A percentile compares a stretch with the other conserved stretches of the same genome.
These are phyloP conservation scores for Penicillium sp. DNA, from an alignment of 2,329 filamentous ascomycete species.

Conservation along the genomic window DNA sequence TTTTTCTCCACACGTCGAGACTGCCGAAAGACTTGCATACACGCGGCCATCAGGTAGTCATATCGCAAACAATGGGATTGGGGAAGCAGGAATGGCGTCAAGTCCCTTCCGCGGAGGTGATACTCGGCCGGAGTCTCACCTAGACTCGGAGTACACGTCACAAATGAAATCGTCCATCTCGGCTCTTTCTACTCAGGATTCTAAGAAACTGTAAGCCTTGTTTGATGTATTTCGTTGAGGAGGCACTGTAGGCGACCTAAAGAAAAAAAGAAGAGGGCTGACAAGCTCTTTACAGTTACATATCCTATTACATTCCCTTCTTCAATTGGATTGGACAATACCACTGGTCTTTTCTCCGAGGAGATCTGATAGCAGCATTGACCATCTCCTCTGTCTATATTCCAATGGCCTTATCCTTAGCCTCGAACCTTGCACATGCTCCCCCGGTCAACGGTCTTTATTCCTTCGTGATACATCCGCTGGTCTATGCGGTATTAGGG, in stretches of 20 bases:
- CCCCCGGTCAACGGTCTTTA: conserved; percentile 94
- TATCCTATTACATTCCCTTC: conserved; percentile 90
- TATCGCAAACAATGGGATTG: conserved; percentile 34
- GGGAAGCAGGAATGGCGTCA: conserved; percentile 18
- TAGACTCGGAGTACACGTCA: conserved; percentile 64
- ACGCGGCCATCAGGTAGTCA: conserved; percentile 28
- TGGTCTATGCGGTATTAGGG: conserved; percentile 87
- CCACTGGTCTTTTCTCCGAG: conserved; percentile 73
- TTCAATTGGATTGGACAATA: conserved; percentile 91
- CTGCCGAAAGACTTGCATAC: conserved; percentile 52
- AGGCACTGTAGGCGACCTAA: conserved; percentile 1
- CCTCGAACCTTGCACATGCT: conserved; percentile 87
- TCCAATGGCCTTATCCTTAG: conserved; percentile 91
- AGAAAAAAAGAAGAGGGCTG: not conserved
- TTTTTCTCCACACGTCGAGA: conserved; percentile 67
- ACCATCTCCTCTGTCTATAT: conserved; percentile 99
- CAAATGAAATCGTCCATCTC: conserved; percentile 71
- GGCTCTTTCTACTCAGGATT: conserved; percentile 71
- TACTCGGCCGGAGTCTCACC: conserved; percentile 40
- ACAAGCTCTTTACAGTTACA: conserved; percentile 60
- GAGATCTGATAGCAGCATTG: conserved; percentile 82
- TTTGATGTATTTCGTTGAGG: not conserved
- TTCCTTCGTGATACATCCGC: conserved; percentile 86
- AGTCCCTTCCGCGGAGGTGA: conserved; percentile 37
- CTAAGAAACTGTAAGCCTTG: conserved; percentile 65